Conservation (phyloP, 257 asterid species). For the Scutellaria barbata region DNA sequence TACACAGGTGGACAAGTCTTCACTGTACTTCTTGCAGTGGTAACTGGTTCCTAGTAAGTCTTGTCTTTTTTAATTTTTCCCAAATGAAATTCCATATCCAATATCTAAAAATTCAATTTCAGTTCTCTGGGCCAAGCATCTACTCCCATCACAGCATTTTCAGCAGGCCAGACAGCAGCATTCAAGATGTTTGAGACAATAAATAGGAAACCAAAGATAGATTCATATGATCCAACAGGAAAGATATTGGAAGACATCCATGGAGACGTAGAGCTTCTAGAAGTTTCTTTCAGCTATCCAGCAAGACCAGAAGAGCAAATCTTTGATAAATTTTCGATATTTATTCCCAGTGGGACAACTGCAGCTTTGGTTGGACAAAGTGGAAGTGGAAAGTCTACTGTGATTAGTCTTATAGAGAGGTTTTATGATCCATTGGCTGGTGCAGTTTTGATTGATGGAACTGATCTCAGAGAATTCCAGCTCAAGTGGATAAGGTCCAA, state of each 20-base stretch:
- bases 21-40: conserved; percentile 40
- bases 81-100: background rate
- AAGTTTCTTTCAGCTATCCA: conserved; percentile 57
- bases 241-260: conserved; percentile 40
- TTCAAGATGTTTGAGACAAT: conserved; percentile 60
- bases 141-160: conserved; percentile 50
- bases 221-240: conserved; percentile 52
- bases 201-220: conserved; percentile 49
- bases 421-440: conserved; percentile 62
- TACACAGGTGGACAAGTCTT: conserved; percentile 51
- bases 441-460: conserved; percentile 49
- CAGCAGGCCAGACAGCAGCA: conserved; percentile 54
- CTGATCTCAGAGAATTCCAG: conserved; percentile 50
- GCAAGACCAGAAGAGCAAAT: conserved; percentile 49
- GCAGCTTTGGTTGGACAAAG: conserved; percentile 67
- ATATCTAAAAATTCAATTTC: background rate
- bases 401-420: conserved; percentile 56
- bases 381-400: conserved; percentile 67
- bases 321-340: conserved; percentile 46
- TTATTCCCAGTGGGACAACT: conserved; percentile 47
- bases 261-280: conserved; percentile 49
- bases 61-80: background rate
- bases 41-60: conserved; percentile 52
- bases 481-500: conserved; percentile 61
- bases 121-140: conserved; percentile 51